Evolutionary conservation across 371 early-diverging fungal species (phyloP), one percentile per base, ranked within the genome.

Genomic region (Haplosporangium sp.): DNA sequence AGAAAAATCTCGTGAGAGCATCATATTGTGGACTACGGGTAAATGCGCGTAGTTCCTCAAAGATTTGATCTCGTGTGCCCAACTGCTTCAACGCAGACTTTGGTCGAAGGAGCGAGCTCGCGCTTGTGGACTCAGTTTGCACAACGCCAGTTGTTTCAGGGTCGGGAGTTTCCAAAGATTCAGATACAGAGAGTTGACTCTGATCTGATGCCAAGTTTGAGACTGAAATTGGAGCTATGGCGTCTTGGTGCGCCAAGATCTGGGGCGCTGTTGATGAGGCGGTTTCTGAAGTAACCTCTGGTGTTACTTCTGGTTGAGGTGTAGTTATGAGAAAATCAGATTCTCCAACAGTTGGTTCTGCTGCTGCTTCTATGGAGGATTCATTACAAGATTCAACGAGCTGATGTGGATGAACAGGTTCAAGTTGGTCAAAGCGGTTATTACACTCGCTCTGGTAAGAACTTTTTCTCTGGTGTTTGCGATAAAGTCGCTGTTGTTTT

Each of bases 41-140:
- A 42, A 71, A 78, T 10, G 71, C 66, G 7, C 79, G 74, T 20
- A 78, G 59, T 13, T 78, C 79, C 10, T 78, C 79, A 59, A 78
- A 60, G 27, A 67, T 45, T 27, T 78, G 79, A 15, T 13, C 48
- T 19, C 64, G 63, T 5, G 79, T 78, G 38, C 79, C 60, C 40
- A 60, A 53, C 9, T 48, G 79, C 58, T 78, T 78, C 52, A 78
- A 50, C 3, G 67, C 74, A 10, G 79, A 74, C 45, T 74, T 78
- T 5, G 73, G 78, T 2, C 66, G 61, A 35, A 35, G n/a, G 45
- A 65, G n/a, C 7, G 55, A 19, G 10, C 27, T 55, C 7, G 20
- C 27, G 27, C 27, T 27, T 27, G 27, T 27, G 27, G 27, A 27
- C 27, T 27, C 27, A 27, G 27, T 27, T 27, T 27, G 27, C 27